Evolutionary conservation across 176 grass and related monocot genomes (phyloP).

Genomic region (Oryza brachyantha): DNA sequence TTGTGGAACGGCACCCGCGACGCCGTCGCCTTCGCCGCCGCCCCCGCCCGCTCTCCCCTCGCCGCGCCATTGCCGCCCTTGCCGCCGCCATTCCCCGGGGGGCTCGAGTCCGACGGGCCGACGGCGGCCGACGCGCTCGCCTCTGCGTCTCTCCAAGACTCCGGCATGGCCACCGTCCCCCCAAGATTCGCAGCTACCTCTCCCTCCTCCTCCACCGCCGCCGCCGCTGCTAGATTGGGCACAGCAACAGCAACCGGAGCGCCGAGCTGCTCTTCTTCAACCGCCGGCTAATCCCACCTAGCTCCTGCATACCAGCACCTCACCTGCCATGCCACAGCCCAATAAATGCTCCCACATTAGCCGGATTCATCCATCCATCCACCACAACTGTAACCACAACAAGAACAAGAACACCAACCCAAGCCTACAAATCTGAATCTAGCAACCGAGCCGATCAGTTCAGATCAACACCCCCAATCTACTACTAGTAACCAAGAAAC

Average conservation of each 20-base stretch:
- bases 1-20: slow-evolving; percentile 73
- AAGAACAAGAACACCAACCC: neutral
- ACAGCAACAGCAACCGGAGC: neutral
- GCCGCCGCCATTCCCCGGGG: slow-evolving; percentile 11
- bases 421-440: slow-evolving; percentile 37
- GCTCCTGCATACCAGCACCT: slow-evolving; percentile 43
- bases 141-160: slow-evolving; percentile 44
- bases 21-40: neutral
- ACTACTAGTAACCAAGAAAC: slow-evolving; percentile 2
- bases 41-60: neutral
- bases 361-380: slow-evolving; percentile 18
- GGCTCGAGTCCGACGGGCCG: neutral
- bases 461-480: neutral
- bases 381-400: neutral
- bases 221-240: neutral
- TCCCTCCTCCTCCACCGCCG: too few species aligned
- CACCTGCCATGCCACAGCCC: slow-evolving; percentile 33
- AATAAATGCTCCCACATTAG: slow-evolving; percentile 39
- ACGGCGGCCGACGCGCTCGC: slow-evolving; percentile 12
- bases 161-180: slow-evolving; percentile 23
- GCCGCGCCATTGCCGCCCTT: neutral
- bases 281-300: slow-evolving; percentile 16
- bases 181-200: slow-evolving; percentile 13
- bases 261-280: neutral
- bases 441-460: neutral